Evolutionary conservation across 805 yeast species (phyloP).

Genomic region (Vanderwaltozyma tropicalis): DNA sequence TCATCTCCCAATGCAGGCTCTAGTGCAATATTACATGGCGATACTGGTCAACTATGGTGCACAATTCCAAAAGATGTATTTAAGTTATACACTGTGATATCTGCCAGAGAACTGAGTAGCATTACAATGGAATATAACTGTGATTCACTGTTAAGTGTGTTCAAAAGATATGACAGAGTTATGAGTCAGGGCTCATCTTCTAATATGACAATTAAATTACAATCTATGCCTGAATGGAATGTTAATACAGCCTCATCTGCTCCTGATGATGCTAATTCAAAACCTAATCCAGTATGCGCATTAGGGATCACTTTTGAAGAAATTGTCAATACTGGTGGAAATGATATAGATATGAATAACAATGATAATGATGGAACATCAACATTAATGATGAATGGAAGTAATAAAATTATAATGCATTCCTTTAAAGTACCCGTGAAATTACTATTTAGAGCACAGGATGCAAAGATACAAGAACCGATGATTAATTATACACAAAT

Average conservation of each 20-base stretch:
- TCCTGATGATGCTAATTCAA: constrained; percentile 1
- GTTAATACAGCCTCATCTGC: not conserved
- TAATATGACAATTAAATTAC: constrained; percentile 21
- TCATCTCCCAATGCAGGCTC: constrained; percentile 5
- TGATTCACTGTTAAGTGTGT: constrained; percentile 22
- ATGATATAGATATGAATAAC: constrained; percentile 4
- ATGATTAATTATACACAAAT: constrained; percentile 44
- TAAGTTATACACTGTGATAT: constrained; percentile 16
- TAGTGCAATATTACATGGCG: constrained; percentile 15
- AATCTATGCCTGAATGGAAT: constrained; percentile 24
- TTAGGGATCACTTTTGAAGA: constrained; percentile 25
- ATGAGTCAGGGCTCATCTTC: constrained; percentile 22
- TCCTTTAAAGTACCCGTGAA: constrained; percentile 64
- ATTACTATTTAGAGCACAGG: constrained; percentile 45
- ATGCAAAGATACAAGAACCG: constrained; percentile 52
- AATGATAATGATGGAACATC: constrained; percentile 4
- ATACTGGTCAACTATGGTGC: constrained; percentile 28
- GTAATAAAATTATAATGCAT: constrained; percentile 40
- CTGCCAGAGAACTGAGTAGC: constrained; percentile 20
- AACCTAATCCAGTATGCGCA: constrained; percentile 19
- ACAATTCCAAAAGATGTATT: constrained; percentile 26
- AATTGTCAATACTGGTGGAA: constrained; percentile 10
- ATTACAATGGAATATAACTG: constrained; percentile 27
- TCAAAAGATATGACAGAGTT: constrained; percentile 23
- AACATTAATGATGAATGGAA: constrained; percentile 2